Conservation (phyloP, 139 green algal genomes). For the Chlorella sp. region DNA sequence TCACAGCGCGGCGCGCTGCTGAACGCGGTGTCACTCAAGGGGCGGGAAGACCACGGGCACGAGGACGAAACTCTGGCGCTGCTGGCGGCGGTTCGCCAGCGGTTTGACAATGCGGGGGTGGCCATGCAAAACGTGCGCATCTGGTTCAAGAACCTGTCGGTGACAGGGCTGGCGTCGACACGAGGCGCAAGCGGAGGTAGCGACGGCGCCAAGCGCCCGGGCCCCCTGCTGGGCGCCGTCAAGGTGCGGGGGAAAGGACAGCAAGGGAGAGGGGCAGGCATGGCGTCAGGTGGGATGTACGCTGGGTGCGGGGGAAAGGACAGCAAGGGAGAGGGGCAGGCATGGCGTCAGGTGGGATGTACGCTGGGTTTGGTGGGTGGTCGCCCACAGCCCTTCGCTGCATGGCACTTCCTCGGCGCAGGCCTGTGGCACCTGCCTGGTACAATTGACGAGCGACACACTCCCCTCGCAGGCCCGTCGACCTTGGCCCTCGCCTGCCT, state of each 20-base stretch:
- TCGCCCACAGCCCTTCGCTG: not conserved
- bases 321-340: not conserved
- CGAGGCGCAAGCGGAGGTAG: not conserved
- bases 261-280: not conserved
- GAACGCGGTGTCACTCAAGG: conserved; percentile 60
- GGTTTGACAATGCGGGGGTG: conserved; percentile 79
- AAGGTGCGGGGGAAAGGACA: not conserved
- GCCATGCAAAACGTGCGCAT: conserved; percentile 60
- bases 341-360: not conserved
- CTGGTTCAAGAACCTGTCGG: not conserved
- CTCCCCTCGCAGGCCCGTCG: too few relatives aligned
- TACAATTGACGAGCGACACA: too few relatives aligned
- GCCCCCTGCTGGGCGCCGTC: not conserved
- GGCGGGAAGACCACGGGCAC: conserved; percentile 43
- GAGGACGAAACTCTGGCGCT: conserved; percentile 76
- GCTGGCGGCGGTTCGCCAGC: conserved; percentile 76
- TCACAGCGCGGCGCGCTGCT: conserved; percentile 66
- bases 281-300: not conserved
- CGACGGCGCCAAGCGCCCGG: not conserved
- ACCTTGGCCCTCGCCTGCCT: not conserved
- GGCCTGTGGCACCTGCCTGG: not conserved
- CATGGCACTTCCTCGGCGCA: not conserved
- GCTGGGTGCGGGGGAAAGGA: not conserved
- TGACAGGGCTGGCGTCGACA: not conserved
- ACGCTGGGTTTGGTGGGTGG: too few relatives aligned